These are phyloP conservation scores for Chaetomium tenue DNA, from an alignment of 495 filamentous ascomycete species.

Conservation along the genomic window DNA sequence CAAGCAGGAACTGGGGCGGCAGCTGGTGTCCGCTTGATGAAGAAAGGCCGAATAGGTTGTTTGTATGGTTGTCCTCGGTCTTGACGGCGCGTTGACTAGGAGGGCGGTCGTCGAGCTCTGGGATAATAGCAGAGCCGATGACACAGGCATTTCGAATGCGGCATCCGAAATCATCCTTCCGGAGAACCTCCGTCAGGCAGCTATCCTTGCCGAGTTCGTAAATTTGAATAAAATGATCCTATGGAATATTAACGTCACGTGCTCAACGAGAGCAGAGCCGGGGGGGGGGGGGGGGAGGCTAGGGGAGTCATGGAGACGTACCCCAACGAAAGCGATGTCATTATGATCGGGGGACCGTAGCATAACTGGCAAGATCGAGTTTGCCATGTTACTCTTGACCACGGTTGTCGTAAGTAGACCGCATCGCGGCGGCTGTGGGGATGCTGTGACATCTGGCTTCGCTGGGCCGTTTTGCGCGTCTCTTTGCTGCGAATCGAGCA, in stretches of 20 bases:
- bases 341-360: slow-evolving; percentile 67
- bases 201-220: slow-evolving; percentile 62
- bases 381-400: slow-evolving; percentile 69
- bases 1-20: slow-evolving; percentile 73
- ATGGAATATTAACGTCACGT: background rate
- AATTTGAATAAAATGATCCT: slow-evolving; percentile 68
- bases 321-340: slow-evolving; percentile 88
- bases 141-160: slow-evolving; percentile 64
- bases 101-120: slow-evolving; percentile 26
- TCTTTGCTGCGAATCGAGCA: slow-evolving; percentile 36
- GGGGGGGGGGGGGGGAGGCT: too few species aligned
- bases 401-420: slow-evolving; percentile 78
- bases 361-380: slow-evolving; percentile 76
- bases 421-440: slow-evolving; percentile 47
- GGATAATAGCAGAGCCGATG: slow-evolving; percentile 46
- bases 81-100: slow-evolving; percentile 28
- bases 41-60: slow-evolving; percentile 22
- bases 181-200: slow-evolving; percentile 65
- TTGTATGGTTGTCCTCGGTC: slow-evolving; percentile 34
- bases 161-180: slow-evolving; percentile 72
- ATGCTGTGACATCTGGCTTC: slow-evolving; percentile 31
- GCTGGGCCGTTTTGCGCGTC: slow-evolving; percentile 20
- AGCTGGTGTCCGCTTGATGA: slow-evolving; percentile 32
- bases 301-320: slow-evolving; percentile 42
- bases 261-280: background rate